These are phyloP conservation scores for Cytospora paraplurivora DNA, from an alignment of 2,329 filamentous ascomycete species.

Conservation along the genomic window DNA sequence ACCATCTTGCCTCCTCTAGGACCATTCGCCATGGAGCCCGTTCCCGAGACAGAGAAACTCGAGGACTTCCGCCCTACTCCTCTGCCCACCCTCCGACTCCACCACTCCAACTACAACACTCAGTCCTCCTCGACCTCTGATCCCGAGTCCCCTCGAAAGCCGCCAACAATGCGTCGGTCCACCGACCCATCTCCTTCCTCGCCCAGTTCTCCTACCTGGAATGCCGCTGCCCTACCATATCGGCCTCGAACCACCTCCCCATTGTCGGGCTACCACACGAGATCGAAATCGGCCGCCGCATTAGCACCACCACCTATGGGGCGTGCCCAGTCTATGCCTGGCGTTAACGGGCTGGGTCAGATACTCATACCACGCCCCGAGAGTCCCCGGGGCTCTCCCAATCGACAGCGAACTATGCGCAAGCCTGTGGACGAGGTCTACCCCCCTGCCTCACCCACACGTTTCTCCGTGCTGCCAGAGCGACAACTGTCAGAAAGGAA, in stretches of 20 bases:
- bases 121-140: slow-evolving; percentile 41
- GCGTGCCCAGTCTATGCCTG: slow-evolving; percentile 66
- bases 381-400: slow-evolving; percentile 58
- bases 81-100: slow-evolving; percentile 55
- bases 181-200: slow-evolving; percentile 60
- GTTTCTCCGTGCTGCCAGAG: slow-evolving; percentile 56
- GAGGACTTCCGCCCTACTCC: slow-evolving; percentile 65
- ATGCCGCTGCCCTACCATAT: slow-evolving; percentile 53
- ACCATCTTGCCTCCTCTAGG: slow-evolving; percentile 21
- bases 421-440: slow-evolving; percentile 64
- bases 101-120: slow-evolving; percentile 39
- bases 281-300: slow-evolving; percentile 61
- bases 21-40: slow-evolving; percentile 60
- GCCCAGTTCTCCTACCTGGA: slow-evolving; percentile 55
- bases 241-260: slow-evolving; percentile 65
- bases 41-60: slow-evolving; percentile 69
- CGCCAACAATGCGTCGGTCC: slow-evolving; percentile 56
- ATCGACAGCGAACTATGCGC: slow-evolving; percentile 52
- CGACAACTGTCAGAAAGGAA: slow-evolving; percentile 51
- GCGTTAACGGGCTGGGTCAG: slow-evolving; percentile 61
- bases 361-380: slow-evolving; percentile 57
- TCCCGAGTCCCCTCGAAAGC: slow-evolving; percentile 51
- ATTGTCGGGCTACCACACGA: slow-evolving; percentile 56
- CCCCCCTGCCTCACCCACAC: slow-evolving; percentile 56
- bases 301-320: slow-evolving; percentile 59